Percentiles rank a stretch among this genome's conserved stretches.
These are phyloP conservation scores for Lodderomyces margitis DNA, from an alignment of 1,139 yeast species.

Conservation along the genomic window DNA sequence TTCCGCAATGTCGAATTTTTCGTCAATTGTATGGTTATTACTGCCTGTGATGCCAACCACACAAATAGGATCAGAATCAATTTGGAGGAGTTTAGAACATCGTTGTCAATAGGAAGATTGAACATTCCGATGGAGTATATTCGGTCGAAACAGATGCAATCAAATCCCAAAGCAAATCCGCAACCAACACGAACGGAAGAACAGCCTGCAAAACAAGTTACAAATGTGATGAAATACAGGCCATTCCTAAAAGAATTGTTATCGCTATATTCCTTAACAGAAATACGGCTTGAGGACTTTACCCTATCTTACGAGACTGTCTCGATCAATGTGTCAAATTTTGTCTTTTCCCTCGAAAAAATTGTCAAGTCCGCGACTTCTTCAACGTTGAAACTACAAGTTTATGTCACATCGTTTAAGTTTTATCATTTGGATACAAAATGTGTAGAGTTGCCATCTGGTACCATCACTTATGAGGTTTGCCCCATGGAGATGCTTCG, in stretches of 20 bases:
- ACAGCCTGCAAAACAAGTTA: neutral
- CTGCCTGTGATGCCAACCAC: conserved; percentile 21
- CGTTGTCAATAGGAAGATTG: conserved; percentile 25
- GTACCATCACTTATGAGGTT: conserved; percentile 24
- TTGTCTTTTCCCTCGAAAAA: conserved; percentile 18
- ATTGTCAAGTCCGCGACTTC: conserved; percentile 8
- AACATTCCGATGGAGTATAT: conserved; percentile 26
- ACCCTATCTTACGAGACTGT: conserved; percentile 20
- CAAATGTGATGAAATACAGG: conserved; percentile 12
- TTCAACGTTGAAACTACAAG: conserved; percentile 11
- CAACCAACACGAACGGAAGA: neutral
- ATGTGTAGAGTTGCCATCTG: conserved; percentile 39
- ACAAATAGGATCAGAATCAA: conserved; percentile 13
- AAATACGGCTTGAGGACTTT: conserved; percentile 33
- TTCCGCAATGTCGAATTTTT: conserved; percentile 34
- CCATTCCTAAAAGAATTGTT: conserved; percentile 10
- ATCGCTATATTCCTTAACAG: conserved; percentile 16
- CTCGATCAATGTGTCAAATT: conserved; percentile 21
- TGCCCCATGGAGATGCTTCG: conserved; percentile 20
- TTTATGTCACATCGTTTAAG: conserved; percentile 27
- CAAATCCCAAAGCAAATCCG: conserved; percentile 3
- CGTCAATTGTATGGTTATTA: conserved; percentile 24
- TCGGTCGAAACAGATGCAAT: conserved; percentile 2
- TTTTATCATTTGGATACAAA: conserved; percentile 30
- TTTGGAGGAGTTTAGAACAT: conserved; percentile 21